These are phyloP conservation scores for Podospora appendiculata DNA, from an alignment of 495 filamentous ascomycete species.

Conservation along the genomic window DNA sequence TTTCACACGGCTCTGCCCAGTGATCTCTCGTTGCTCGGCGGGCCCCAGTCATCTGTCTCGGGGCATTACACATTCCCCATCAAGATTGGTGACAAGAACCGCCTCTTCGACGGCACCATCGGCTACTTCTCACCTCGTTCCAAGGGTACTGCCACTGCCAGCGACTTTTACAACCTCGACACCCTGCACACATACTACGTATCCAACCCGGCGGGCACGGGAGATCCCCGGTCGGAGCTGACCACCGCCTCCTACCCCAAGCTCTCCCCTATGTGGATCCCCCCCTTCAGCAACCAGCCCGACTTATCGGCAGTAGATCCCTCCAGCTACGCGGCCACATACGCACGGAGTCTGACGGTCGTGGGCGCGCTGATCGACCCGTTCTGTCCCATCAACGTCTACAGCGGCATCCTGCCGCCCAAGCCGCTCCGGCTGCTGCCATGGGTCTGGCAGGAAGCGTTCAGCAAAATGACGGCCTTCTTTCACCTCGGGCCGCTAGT, in stretches of 20 bases:
- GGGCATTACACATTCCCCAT: slow-evolving; percentile 28
- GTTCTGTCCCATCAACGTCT: slow-evolving; percentile 34
- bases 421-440: slow-evolving; percentile 24
- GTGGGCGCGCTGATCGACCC: slow-evolving; percentile 40
- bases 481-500: slow-evolving; percentile 36
- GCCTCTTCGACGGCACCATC: slow-evolving; percentile 33
- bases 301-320: neutral
- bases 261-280: slow-evolving; percentile 3
- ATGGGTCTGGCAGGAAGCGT: slow-evolving; percentile 36
- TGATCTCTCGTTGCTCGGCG: neutral
- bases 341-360: slow-evolving; percentile 10
- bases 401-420: slow-evolving; percentile 30
- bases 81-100: slow-evolving; percentile 33
- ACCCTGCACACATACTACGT: slow-evolving; percentile 22
- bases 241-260: neutral
- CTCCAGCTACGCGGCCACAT: neutral
- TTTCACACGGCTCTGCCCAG: neutral
- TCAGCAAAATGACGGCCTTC: slow-evolving; percentile 39
- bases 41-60: neutral
- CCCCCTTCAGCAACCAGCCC: slow-evolving; percentile 9
- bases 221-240: neutral
- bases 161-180: slow-evolving; percentile 20
- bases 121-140: slow-evolving; percentile 28
- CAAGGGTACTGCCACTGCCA: neutral
- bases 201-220: neutral